These are phyloP conservation scores for Didymella lethalis DNA, from an alignment of 2,329 filamentous ascomycete species.

Conservation along the genomic window DNA sequence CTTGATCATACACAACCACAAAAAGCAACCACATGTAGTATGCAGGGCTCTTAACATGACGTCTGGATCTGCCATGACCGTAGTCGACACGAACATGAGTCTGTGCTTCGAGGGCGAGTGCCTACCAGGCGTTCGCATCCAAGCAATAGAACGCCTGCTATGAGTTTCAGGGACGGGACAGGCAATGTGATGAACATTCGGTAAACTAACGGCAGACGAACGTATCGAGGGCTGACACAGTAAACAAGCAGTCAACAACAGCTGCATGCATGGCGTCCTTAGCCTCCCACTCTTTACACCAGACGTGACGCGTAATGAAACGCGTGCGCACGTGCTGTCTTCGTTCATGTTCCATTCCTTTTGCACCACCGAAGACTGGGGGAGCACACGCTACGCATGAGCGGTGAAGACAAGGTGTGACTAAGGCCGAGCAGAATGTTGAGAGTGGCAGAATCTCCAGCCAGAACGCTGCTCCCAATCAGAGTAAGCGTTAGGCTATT, in stretches of 20 bases:
- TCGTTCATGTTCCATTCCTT: too few species aligned
- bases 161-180: neutral
- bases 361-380: too few species aligned
- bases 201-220: neutral
- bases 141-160: neutral
- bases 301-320: conserved; percentile 15
- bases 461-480: neutral
- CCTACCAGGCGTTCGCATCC: conserved; percentile 12
- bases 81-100: neutral
- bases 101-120: conserved; percentile 12
- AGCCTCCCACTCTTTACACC: conserved; percentile 12
- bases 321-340: conserved; percentile 15
- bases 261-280: conserved; percentile 14
- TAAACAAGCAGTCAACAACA: conserved; percentile 4
- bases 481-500: neutral
- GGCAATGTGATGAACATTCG: neutral
- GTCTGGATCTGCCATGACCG: conserved; percentile 1
- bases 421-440: neutral
- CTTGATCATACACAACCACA: neutral
- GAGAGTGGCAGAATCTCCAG: neutral
- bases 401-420: neutral
- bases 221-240: neutral
- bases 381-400: too few species aligned
- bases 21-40: neutral
- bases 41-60: conserved; percentile 1